Evolutionary conservation across 2,329 filamentous ascomycete genomes (phyloP), one percentile per base, ranked within the genome.

Genomic region (Ceratocystiopsis brevicomis): DNA sequence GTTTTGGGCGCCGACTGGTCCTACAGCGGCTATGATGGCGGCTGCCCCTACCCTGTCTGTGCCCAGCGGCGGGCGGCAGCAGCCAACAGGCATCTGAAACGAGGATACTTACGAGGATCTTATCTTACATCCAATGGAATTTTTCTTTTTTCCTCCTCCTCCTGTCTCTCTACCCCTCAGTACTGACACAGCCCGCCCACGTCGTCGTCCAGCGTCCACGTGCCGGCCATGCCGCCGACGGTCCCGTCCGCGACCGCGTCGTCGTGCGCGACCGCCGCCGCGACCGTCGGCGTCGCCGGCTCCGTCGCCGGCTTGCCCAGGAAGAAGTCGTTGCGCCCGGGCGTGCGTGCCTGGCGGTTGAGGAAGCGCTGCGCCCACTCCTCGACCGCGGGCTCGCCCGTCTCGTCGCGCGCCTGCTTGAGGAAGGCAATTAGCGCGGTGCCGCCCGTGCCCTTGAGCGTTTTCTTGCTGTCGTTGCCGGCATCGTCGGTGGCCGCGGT

Each of bases 391-490:
- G 86, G 85, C 59, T 96, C 88, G 15, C 84, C 83, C 1, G 90
- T 98, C 67, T 98, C 90, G 54, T 98, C 87, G 25, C 90, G 72
- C 5, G 90, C 90, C 61, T 98, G 90, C 61, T 96, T 95, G 48
- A 98, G 66, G 61, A 98, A 98, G 0, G 88, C 84, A 44, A 98
- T 95, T 45, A 98, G 65, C 0, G 87, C 83, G 0, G 90, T 96
- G 15, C 90, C 90, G 14, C 90, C 90, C 0, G 90, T 98, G 2
- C 90, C 90, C 38, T 81, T 83, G 25, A 48, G 70, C 41, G 79
- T 79, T 54, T 64, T 63, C 48, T 67, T 62, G 40, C 64, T 61
- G 15, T 58, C 55, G 12, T n/a, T 13, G 25, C 32, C 19, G 17
- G n/a, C n/a, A n/a, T n/a, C n/a, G n/a, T n/a, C n/a, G n/a, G n/a